These are phyloP conservation scores for Kandelia obovata DNA, from an alignment of 345 rosid species.

Conservation along the genomic window DNA sequence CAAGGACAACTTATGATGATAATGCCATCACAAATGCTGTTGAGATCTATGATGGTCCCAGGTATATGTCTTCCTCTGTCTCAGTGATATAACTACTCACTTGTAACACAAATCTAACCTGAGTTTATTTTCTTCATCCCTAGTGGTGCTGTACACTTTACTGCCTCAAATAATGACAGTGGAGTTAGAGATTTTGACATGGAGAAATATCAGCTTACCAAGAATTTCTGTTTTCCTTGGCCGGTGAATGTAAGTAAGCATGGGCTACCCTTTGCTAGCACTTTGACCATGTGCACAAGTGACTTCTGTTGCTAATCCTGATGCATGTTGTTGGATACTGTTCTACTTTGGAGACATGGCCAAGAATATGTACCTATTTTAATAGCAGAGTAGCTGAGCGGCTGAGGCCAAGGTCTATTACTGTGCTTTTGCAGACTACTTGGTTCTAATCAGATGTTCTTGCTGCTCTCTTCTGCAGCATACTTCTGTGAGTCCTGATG, in stretches of 20 bases:
- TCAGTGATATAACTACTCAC: background rate
- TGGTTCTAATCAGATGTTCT: background rate
- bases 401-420: too few species aligned
- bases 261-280: background rate
- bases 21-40: slow-evolving; percentile 92
- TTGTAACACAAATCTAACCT: slow-evolving; percentile 8
- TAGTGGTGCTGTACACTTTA: slow-evolving; percentile 51
- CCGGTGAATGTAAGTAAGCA: slow-evolving; percentile 48
- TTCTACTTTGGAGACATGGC: too few species aligned
- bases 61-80: slow-evolving; percentile 21
- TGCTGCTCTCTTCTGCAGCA: slow-evolving; percentile 39
- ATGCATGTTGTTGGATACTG: too few species aligned
- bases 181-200: slow-evolving; percentile 56
- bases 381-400: too few species aligned
- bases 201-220: slow-evolving; percentile 46
- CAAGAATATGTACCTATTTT: too few species aligned
- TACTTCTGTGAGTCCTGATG: slow-evolving; percentile 58
- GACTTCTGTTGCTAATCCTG: too few species aligned
- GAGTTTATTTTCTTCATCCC: slow-evolving; percentile 7
- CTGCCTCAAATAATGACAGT: slow-evolving; percentile 55
- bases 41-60: slow-evolving; percentile 63
- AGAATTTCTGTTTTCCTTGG: slow-evolving; percentile 47
- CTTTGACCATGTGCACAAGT: background rate
- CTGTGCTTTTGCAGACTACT: too few species aligned
- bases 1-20: slow-evolving; percentile 79